Evolutionary conservation across 805 yeast species (phyloP).

Genomic region (Saturnispora saitoi): DNA sequence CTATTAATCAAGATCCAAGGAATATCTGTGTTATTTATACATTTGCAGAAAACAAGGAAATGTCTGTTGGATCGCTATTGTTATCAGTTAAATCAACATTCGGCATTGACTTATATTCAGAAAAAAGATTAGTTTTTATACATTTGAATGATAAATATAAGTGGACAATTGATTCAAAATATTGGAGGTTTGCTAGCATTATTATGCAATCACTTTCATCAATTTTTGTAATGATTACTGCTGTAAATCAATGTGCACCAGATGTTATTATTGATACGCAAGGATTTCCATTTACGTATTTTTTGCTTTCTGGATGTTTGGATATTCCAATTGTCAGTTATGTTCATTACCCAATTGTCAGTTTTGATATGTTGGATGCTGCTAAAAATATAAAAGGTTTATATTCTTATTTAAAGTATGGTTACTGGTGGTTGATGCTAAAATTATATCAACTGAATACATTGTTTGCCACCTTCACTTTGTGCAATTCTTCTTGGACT

Average conservation of each 20-base stretch:
- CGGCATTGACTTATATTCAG: slow-evolving; percentile 23
- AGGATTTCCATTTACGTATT: slow-evolving; percentile 87
- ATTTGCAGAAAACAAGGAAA: slow-evolving; percentile 21
- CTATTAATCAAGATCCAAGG: slow-evolving; percentile 40
- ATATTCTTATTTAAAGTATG: slow-evolving; percentile 33
- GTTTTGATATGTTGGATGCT: slow-evolving; percentile 59
- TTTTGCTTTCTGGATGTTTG: slow-evolving; percentile 46
- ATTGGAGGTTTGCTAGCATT: slow-evolving; percentile 76
- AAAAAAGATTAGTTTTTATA: slow-evolving; percentile 27
- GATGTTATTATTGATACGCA: slow-evolving; percentile 93
- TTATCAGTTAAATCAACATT: slow-evolving; percentile 20
- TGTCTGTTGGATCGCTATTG: slow-evolving; percentile 21
- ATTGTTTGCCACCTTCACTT: slow-evolving; percentile 50
- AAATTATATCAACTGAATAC: slow-evolving; percentile 60
- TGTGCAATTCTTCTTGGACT: slow-evolving; percentile 92
- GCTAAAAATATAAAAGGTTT: slow-evolving; percentile 9
- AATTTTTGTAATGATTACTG: slow-evolving; percentile 56
- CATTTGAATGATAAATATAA: slow-evolving; percentile 30
- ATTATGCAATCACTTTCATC: slow-evolving; percentile 87
- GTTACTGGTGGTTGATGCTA: slow-evolving; percentile 69
- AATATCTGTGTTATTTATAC: slow-evolving; percentile 61
- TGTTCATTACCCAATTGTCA: slow-evolving; percentile 92
- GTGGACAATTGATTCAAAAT: slow-evolving; percentile 53
- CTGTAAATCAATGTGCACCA: slow-evolving; percentile 59
- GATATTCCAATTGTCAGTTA: slow-evolving; percentile 75